These are phyloP conservation scores for Cryptosporidium bovis DNA, from an alignment of 169 alveolate species.

Conservation along the genomic window DNA sequence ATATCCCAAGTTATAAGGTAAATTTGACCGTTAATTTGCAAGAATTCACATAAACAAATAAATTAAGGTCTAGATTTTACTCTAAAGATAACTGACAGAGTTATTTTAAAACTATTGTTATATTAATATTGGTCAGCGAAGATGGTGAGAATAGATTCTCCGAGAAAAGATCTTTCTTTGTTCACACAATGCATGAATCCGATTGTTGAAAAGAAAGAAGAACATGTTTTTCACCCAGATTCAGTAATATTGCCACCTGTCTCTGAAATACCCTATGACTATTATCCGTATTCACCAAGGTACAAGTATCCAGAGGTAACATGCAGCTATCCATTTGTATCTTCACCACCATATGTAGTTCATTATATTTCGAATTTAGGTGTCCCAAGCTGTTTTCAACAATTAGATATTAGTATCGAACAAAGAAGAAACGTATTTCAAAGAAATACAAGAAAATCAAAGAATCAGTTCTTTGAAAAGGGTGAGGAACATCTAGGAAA, in stretches of 20 bases:
- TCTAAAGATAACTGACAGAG: too few species aligned
- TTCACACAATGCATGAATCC: constrained; percentile 66
- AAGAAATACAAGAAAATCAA: constrained; percentile 38
- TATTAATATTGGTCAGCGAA: neutral
- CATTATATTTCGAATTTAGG: constrained; percentile 72
- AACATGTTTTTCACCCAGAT: constrained; percentile 65
- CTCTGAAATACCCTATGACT: constrained; percentile 61
- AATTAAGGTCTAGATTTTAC: too few species aligned
- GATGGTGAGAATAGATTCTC: constrained; percentile 63
- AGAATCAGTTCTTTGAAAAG: constrained; percentile 8
- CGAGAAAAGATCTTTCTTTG: constrained; percentile 66
- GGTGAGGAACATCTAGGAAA: constrained; percentile 67
- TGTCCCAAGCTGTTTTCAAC: constrained; percentile 63
- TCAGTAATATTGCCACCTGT: constrained; percentile 70
- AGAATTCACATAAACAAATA: too few species aligned
- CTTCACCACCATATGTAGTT: constrained; percentile 74
- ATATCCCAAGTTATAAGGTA: too few species aligned
- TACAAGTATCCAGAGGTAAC: constrained; percentile 70
- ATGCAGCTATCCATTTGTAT: constrained; percentile 68
- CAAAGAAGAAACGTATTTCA: constrained; percentile 74
- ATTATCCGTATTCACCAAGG: constrained; percentile 72
- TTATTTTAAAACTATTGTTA: too few species aligned
- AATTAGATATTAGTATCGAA: constrained; percentile 54
- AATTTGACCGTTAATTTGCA: too few species aligned
- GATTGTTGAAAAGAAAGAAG: constrained; percentile 40